These are phyloP conservation scores for Globisporangium solare DNA, from an alignment of 352 stramenopile species.

Conservation along the genomic window DNA sequence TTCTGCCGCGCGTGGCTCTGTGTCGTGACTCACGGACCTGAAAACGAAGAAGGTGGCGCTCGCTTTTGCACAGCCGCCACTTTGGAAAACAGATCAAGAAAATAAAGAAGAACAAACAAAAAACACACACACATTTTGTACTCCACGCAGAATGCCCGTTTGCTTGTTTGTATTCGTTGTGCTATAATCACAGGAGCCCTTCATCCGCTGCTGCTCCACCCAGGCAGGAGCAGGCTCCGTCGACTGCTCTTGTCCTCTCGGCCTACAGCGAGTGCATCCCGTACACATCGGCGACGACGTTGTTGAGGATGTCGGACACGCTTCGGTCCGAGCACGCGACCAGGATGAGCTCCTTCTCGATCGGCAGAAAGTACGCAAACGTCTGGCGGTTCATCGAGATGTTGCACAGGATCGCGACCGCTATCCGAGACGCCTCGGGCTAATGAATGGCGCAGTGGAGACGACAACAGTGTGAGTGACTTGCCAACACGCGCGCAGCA, in stretches of 20 bases:
- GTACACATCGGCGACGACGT: conserved; percentile 75
- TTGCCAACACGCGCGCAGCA: neutral
- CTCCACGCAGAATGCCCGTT: neutral
- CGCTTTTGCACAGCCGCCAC: neutral
- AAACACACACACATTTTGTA: conserved; percentile 3
- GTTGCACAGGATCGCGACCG: conserved; percentile 62
- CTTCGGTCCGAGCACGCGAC: conserved; percentile 72
- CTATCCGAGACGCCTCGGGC: conserved; percentile 73
- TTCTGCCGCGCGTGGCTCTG: neutral
- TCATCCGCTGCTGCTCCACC: neutral
- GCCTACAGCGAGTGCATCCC: conserved; percentile 79
- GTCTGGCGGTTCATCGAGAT: conserved; percentile 74
- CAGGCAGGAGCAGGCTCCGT: neutral
- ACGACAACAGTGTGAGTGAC: neutral
- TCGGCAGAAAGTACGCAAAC: conserved; percentile 73
- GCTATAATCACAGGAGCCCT: too few species aligned
- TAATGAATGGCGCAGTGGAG: conserved; percentile 15
- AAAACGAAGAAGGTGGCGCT: neutral
- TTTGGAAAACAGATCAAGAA: neutral
- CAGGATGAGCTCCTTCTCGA: conserved; percentile 73
- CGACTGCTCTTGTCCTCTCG: neutral
- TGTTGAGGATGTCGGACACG: conserved; percentile 76
- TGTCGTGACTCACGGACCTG: neutral
- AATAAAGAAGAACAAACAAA: conserved; percentile 1
- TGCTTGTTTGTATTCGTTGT: neutral